phyloP scores from a whole-genome alignment of 305 asterid species.

The Fraxinus latifolia region DNA sequence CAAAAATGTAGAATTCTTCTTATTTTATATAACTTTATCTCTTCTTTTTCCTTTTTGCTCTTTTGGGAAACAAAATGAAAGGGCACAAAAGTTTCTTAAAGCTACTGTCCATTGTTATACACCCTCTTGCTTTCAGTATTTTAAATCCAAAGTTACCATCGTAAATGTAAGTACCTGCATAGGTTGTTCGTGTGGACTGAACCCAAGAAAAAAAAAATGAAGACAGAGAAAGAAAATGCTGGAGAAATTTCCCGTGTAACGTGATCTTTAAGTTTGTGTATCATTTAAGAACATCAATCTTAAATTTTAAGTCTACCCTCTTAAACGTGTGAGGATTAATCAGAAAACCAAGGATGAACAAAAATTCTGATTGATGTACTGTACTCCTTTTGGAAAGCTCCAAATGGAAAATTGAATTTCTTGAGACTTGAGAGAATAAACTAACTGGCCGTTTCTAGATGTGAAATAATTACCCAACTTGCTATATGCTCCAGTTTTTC shows the following conservation, averaged over 20 bases:
- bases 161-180: background rate
- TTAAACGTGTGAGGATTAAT: background rate
- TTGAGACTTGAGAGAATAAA: conserved; percentile 33
- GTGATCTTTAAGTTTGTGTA: background rate
- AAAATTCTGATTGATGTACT: background rate
- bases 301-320: background rate
- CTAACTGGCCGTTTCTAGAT: conserved; percentile 26
- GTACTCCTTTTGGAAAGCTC: conserved; percentile 31
- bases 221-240: background rate
- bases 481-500: conserved; percentile 29
- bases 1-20: background rate
- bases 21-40: background rate
- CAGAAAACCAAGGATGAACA: background rate
- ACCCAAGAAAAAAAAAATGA: background rate
- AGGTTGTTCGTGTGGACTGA: background rate
- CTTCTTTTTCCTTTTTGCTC: background rate
- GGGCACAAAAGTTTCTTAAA: background rate
- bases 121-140: background rate
- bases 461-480: conserved; percentile 35
- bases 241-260: background rate
- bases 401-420: conserved; percentile 28
- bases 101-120: background rate
- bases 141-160: background rate
- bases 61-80: background rate
- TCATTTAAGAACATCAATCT: background rate